A percentile compares a stretch with the other conserved stretches of the same genome.
phyloP scores from a whole-genome alignment of 495 filamentous ascomycete species.

The Pseudoneurospora amorphoporcata region DNA sequence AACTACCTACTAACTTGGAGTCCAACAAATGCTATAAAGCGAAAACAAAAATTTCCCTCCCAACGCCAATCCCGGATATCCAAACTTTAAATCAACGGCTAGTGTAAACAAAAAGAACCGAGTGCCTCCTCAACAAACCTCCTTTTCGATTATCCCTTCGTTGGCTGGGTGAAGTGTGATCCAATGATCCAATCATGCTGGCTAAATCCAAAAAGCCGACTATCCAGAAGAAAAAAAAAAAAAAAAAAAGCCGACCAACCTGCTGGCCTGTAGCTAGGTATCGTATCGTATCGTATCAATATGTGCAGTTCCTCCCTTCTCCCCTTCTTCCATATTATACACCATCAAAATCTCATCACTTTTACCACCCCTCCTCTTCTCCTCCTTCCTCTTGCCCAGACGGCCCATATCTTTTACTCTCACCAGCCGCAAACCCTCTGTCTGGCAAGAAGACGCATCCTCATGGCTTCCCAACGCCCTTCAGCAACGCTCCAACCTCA shows the following conservation, averaged over 20 bases:
- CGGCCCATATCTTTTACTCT: too few species aligned
- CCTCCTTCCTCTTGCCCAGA: neutral
- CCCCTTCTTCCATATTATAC: neutral
- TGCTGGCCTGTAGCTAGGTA: neutral
- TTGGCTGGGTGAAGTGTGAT: neutral
- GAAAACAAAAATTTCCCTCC: neutral
- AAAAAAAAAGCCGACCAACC: neutral
- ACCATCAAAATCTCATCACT: neutral
- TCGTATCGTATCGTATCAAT: neutral
- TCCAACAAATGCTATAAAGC: neutral
- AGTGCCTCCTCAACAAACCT: neutral
- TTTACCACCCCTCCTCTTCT: neutral
- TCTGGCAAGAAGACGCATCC: too few species aligned
- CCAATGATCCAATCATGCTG: neutral
- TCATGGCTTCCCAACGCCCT: neutral
- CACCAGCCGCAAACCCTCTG: too few species aligned
- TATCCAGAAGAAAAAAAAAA: neutral
- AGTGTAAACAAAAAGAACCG: neutral
- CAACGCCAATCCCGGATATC: neutral
- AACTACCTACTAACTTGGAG: neutral
- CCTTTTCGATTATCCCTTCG: neutral
- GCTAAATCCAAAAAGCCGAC: neutral
- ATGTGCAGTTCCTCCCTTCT: neutral
- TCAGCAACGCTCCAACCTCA: conserved; percentile 28
- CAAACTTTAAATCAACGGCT: neutral